phyloP scores from a whole-genome alignment of 768 basidiomycete species.

The Suillus occidentalis region DNA sequence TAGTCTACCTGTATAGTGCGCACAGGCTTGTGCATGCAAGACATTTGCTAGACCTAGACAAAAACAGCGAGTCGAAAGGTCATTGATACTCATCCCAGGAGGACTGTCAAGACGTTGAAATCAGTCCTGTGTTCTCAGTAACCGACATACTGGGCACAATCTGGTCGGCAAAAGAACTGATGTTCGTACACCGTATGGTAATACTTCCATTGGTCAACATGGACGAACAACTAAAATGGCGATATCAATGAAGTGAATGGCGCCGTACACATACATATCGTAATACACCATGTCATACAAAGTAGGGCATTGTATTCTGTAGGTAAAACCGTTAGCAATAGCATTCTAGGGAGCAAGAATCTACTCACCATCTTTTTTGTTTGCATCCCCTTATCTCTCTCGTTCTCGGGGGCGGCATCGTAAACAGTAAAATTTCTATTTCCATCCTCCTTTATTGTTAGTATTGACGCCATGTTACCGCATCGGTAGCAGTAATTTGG shows the following conservation, averaged over 20 bases:
- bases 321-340: constrained; percentile 4
- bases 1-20: neutral
- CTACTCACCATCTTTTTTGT: constrained; percentile 66
- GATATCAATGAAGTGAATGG: neutral
- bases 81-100: neutral
- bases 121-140: neutral
- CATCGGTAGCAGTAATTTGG: constrained; percentile 87
- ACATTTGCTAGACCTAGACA: neutral
- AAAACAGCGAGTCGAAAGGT: neutral
- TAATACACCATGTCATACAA: constrained; percentile 36
- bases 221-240: neutral
- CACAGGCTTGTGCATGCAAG: neutral
- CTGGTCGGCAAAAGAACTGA: neutral
- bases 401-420: constrained; percentile 87
- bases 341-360: neutral
- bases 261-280: constrained; percentile 5
- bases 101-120: neutral
- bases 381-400: constrained; percentile 78
- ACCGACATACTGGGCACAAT: no score
- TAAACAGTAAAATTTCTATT: constrained; percentile 77
- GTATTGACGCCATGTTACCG: constrained; percentile 89
- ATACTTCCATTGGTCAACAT: no score
- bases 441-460: constrained; percentile 76
- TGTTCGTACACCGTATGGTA: neutral
- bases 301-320: constrained; percentile 58